Evolutionary conservation across 1,284 basidiomycete species (phyloP).

Genomic region (Cutaneotrichosporon cavernicola): DNA sequence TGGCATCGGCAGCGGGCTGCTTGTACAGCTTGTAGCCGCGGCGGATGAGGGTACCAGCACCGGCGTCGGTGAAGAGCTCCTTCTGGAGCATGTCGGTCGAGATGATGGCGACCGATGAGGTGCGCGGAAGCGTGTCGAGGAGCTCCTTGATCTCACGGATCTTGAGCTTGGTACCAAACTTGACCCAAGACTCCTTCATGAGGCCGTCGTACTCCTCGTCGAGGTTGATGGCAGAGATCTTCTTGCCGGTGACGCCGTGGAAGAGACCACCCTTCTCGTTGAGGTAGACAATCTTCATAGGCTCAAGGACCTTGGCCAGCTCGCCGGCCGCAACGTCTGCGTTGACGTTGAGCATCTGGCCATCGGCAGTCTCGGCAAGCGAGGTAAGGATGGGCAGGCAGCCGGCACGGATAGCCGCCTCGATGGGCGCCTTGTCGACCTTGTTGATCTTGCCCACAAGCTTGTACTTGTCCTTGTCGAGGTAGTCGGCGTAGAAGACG

Average conservation of each 20-base stretch:
- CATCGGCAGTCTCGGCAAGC: constrained; percentile 84
- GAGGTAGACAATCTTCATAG: constrained; percentile 98
- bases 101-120: constrained; percentile 98
- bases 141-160: constrained; percentile 99
- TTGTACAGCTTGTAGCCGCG: constrained; percentile 98
- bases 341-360: constrained; percentile 95
- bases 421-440: constrained; percentile 90
- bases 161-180: constrained; percentile 98
- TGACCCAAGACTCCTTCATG: constrained; percentile 99
- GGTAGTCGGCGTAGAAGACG: constrained; percentile 91
- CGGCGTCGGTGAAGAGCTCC: constrained; percentile 97
- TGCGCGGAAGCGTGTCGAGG: constrained; percentile 94
- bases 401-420: constrained; percentile 89
- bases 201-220: constrained; percentile 98
- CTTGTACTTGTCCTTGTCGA: constrained; percentile 90
- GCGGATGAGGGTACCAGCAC: constrained; percentile 95
- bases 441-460: constrained; percentile 89
- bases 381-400: constrained; percentile 90
- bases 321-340: constrained; percentile 95
- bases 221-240: constrained; percentile 92
- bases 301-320: constrained; percentile 90
- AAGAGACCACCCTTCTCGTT: constrained; percentile 98
- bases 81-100: constrained; percentile 90
- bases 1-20: constrained; percentile 72
- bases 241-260: constrained; percentile 94